Evolutionary conservation across 306 rosid genomes (phyloP), one percentile per base, ranked within the genome.

Genomic region (Quercus robur): DNA sequence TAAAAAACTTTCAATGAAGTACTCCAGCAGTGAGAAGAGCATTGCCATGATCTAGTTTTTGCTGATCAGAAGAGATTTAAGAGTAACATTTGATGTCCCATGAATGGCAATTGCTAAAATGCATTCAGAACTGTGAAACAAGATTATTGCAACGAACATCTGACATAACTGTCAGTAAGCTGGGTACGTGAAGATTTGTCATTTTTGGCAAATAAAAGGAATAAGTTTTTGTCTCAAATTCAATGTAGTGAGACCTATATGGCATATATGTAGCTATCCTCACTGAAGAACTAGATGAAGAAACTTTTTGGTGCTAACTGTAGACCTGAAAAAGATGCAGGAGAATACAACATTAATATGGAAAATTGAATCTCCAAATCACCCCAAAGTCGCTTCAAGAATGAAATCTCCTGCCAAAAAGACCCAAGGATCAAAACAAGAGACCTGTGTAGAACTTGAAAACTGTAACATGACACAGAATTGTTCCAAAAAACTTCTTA

Each of bases 21-120:
- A 92, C 86, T 94, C 98, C 75, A 91, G 38, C 82, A 92, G 73
- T 0, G 97, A 92, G 51, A 90, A 73, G 18, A 91, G 2, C 95
- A 94, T 91, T 25, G 97, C 97, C 31, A 91, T 14, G 17, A 89
- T 19, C 57, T 94, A 94, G 61, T 81, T 70, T 80, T 75, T 84
- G 89, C 25, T 23, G 25, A 23, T 83, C 84, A 94, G 87, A 81
- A 91, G 97, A 75, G 97, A 92, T 4, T 49, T 76, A 0, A 94
- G 88, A 73, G 89, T 87, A 11, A 91, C 94, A 75, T 80, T 87
- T 9, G 4, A 70, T 71, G 58, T 87, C 77, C 97, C 98, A 49
- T 92, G 98, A 83, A 90, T 26, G 74, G 75, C 70, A 73, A 77
- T 33, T 5, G 97, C 97, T 69, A 94, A 86, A 33, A 90, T 14